Evolutionary conservation across 2,329 filamentous ascomycete species (phyloP), one percentile per base, ranked within the genome.

Genomic region (Diaporthe humulicola): DNA sequence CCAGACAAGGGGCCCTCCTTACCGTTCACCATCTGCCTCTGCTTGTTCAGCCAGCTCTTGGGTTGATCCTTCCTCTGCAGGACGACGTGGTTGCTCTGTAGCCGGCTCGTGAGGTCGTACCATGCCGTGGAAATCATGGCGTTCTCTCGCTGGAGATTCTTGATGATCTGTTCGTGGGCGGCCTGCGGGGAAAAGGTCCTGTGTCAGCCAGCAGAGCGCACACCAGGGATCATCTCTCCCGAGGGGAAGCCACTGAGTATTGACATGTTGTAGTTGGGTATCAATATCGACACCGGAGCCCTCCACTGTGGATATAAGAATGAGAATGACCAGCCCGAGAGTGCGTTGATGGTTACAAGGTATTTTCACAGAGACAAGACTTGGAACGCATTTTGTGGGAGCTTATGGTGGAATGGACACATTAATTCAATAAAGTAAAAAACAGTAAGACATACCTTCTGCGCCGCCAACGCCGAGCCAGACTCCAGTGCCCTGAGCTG

Each of bases 31-130:
- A 92, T 88, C 81, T 92, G 90, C 81, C 94, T 90, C 88, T 97
- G 94, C 87, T 94, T 95, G 80, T 94, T 94, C 79, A 97, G 85
- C 94, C 94, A 97, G 84, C 94, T 96, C 84, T 91, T 93, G 19
- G 94, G 93, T 78, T 90, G 90, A 79, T 96, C 94, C 78, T 93
- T 89, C 78, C 95, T 87, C 81, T 95, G 93, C 76, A 97, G 85
- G 72, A 94, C 91, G 56, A 96, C 93, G 76, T 94, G 94, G 82
- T 96, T 96, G 85, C 93, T 95, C 84, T 97, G 94, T 78, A 97
- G 84, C 70, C 95, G 89, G 81, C 89, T 92, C 36, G 93, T 92
- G 79, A 97, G 89, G 83, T 96, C 94, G 84, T 96, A 96, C 94
- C 94, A 97, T 2, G 95, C 95, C n/a, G 92, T 93, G 36, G 93